phyloP scores from a whole-genome alignment of 441 rosid genomes.

The Eruca vesicaria region DNA sequence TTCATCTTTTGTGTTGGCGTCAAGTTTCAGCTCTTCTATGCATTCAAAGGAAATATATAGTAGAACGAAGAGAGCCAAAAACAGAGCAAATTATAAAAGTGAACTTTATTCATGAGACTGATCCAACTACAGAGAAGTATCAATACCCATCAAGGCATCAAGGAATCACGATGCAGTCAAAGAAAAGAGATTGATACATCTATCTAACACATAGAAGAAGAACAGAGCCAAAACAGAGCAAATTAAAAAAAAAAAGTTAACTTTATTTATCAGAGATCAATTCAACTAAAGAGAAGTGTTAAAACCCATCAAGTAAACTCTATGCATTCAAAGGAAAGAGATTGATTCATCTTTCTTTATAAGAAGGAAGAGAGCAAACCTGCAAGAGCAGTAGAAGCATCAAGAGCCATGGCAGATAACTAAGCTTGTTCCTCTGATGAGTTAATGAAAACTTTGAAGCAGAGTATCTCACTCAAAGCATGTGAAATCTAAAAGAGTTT shows the following conservation, averaged over 20 bases:
- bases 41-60: no score
- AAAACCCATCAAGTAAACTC: neutral
- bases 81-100: neutral
- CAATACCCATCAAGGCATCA: neutral
- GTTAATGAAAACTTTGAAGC: neutral
- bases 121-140: no score
- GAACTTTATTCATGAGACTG: neutral
- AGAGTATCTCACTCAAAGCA: no score
- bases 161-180: neutral
- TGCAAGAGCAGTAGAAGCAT: conserved; percentile 67
- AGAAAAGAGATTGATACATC: neutral
- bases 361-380: conserved; percentile 32
- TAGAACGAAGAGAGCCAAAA: no score
- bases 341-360: neutral
- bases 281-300: neutral
- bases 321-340: neutral
- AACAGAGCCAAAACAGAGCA: neutral
- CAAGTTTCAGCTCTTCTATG: conserved; percentile 77
- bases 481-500: no score
- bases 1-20: conserved; percentile 69
- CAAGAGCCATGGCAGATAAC: conserved; percentile 51
- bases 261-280: neutral
- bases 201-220: neutral
- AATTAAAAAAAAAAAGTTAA: neutral
- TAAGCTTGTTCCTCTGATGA: neutral